Evolutionary conservation across 108 stramenopile species (phyloP), one percentile per base, ranked within the genome.

Genomic region (Skeletonema grethae): DNA sequence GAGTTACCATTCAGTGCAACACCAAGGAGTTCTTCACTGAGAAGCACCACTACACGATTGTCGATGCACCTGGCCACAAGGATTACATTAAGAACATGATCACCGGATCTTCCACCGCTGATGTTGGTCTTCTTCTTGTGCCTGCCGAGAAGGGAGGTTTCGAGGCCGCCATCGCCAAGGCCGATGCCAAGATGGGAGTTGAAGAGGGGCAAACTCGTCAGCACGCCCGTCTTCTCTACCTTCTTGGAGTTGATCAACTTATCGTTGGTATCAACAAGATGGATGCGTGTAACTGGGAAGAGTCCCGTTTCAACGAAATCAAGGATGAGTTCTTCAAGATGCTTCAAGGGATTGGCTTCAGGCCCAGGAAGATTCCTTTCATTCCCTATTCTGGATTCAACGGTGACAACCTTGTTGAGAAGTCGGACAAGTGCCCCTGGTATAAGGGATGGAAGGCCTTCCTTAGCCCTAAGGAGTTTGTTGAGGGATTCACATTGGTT

Each of bases 71-170:
- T 18, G 88, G 88, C 8, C 88, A 89, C 88, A 89, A 87, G 88
- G 88, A 89, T 89, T 89, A 89, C 88, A 89, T 89, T 83, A 89
- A 89, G 83, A 89, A 89, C 83, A 89, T 89, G 88, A 89, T 89
- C 67, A 89, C 88, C 63, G 88, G 88, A 76, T 87, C 84, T 28
- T 84, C 88, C 79, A 89, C 88, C 63, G 88, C 88, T 65, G 88
- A 89, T 78, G 88, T 89, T n/a, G 88, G 88, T 74, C 73, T 62
- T 28, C 25, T 28, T 28, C 25, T 28, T 28, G 88, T 89, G 24
- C 88, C 88, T 65, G 88, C 88, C 62, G 88, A 89, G 67, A 91
- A 91, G 86, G 90, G 90, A 62, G 90, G 90, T 77, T 91, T 91
- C 83, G 88, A 91, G 80, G 86, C 90, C 24, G 90, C 90, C 70